Evolutionary conservation across 1,139 yeast genomes (phyloP), one percentile per base, ranked within the genome.

Genomic region (Taphrina pruni): DNA sequence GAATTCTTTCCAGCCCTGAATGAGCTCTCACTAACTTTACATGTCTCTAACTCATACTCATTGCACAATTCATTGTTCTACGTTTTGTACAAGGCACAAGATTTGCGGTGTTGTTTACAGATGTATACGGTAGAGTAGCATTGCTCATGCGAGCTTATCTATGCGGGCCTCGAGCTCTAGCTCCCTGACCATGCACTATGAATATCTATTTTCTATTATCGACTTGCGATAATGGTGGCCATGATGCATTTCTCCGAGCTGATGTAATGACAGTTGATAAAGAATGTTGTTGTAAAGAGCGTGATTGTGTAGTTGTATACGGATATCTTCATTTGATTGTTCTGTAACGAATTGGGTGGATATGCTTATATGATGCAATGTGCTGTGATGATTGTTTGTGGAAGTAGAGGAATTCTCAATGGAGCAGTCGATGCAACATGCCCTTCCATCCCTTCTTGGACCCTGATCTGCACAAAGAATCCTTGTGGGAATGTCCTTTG

Each of bases 401-500:
- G 17, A 17, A 17, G 17, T 17, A 17, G 17, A 17, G 17, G 17
- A 17, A 17, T 38, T 7, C 41, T 52, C 43, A 61, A n/a, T 52
- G 67, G 35, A 64, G 54, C 0, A 64, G 38, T 3, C 67, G 52
- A 26, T 64, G 67, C 17, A 64, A 46, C 46, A 54, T 43, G 7
- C 67, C 67, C 39, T 55, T 64, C 67, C 67, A 64, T 11, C 67
- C 67, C 35, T 64, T 64, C 61, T 46, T 64, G 35, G 58, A 43
- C 21, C 45, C 46, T 11, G 46, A 39, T 21, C 43, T 32, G 17
- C 60, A 55, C 32, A 43, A 20, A 36, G 51, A 32, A 7, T 39
- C 35, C 21, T 41, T 20, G 12, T n/a, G 11, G 7, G 56, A 43
- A 36, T 51, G 46, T 17, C 41, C 38, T 14, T 48, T 45, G 51